A percentile compares a stretch with the other conserved stretches of the same genome.
Conservation (phyloP, 179 eudicot species). For the Beta corolliflora region DNA sequence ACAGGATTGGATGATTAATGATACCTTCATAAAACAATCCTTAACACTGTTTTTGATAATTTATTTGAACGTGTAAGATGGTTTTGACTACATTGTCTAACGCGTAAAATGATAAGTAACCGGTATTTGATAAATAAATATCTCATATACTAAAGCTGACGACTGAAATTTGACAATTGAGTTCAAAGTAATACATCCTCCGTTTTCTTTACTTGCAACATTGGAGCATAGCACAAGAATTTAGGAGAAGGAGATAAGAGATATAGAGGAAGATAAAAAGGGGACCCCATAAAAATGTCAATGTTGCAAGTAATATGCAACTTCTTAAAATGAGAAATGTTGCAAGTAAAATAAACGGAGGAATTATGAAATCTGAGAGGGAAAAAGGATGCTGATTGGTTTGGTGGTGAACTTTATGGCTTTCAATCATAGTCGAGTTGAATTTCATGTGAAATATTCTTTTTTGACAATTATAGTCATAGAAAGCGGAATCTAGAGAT, state of each 20-base stretch:
- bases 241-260: no score
- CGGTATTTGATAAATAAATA: neutral
- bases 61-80: neutral
- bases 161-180: neutral
- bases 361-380: neutral
- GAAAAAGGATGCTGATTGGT: neutral
- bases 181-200: neutral
- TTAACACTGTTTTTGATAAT: neutral
- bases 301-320: no score
- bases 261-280: no score
- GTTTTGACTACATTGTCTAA: neutral
- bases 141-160: no score
- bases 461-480: neutral
- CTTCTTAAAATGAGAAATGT: no score
- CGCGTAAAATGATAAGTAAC: neutral
- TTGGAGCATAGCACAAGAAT: no score
- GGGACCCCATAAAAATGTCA: no score
- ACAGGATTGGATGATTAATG: neutral
- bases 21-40: neutral
- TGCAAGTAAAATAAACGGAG: no score
- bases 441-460: neutral
- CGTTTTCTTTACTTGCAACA: no score
- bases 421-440: neutral
- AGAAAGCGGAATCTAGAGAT: neutral
- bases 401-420: neutral